phyloP scores from a whole-genome alignment of 352 stramenopile genomes.

The Lagenidium giganteum region DNA sequence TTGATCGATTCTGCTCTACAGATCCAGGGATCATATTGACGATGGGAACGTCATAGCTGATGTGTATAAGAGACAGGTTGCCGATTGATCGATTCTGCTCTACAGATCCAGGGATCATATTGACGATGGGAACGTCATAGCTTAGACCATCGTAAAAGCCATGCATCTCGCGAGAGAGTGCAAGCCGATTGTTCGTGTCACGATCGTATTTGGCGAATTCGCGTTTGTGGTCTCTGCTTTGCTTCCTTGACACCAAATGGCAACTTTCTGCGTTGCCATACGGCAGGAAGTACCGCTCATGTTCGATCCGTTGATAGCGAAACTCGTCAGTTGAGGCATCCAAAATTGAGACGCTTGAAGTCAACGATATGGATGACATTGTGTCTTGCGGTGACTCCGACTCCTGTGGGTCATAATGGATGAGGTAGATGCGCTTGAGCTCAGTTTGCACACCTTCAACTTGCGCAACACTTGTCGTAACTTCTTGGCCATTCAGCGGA shows the following conservation, averaged over 20 bases:
- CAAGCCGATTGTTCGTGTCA: constrained; percentile 7
- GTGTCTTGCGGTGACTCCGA: constrained; percentile 8
- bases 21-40: constrained; percentile 4
- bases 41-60: constrained; percentile 4
- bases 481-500: constrained; percentile 2
- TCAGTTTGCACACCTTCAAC: background rate
- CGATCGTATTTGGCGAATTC: constrained; percentile 4
- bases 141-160: too few species aligned
- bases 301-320: constrained; percentile 16
- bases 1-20: constrained; percentile 1
- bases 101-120: constrained; percentile 4
- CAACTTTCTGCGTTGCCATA: constrained; percentile 11
- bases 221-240: constrained; percentile 3
- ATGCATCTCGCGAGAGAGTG: constrained; percentile 1
- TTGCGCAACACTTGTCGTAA: constrained; percentile 6
- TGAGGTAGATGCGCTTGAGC: constrained; percentile 5
- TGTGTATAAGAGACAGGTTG: too few species aligned
- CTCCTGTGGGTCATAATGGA: constrained; percentile 3
- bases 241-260: constrained; percentile 11
- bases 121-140: constrained; percentile 6
- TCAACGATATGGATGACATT: constrained; percentile 6
- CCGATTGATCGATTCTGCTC: background rate
- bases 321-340: constrained; percentile 11
- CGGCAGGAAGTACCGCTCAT: constrained; percentile 6
- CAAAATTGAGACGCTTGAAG: constrained; percentile 5